Evolutionary conservation across 2,329 filamentous ascomycete genomes (phyloP).

Genomic region (Cercospora sp.): DNA sequence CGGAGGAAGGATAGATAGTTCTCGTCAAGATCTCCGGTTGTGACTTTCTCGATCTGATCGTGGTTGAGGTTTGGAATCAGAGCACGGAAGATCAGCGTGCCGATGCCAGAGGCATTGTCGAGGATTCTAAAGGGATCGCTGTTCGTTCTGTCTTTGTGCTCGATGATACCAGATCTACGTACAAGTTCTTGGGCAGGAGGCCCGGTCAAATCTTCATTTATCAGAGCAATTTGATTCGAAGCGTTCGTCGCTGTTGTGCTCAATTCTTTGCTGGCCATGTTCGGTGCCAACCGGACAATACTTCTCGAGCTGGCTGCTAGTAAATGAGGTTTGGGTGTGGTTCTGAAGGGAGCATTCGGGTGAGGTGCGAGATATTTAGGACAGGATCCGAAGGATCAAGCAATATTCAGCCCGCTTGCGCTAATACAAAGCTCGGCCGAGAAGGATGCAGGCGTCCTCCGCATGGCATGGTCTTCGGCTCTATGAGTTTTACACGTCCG

Average conservation of each 20-base stretch:
- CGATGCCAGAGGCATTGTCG: conserved; percentile 9
- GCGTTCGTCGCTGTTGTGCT: conserved; percentile 6
- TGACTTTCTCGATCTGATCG: background rate
- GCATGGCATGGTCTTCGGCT: background rate
- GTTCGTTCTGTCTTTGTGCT: background rate
- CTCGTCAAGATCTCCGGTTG: conserved; percentile 1
- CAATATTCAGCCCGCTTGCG: background rate
- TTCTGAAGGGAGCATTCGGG: background rate
- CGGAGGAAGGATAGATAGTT: conserved; percentile 5
- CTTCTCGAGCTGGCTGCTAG: background rate
- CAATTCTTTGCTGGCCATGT: background rate
- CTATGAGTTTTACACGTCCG: background rate
- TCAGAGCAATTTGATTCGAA: conserved; percentile 4
- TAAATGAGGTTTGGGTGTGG: background rate
- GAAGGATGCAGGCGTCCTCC: background rate
- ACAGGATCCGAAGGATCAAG: background rate
- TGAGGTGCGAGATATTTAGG: background rate
- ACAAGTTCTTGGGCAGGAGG: conserved; percentile 8
- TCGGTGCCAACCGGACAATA: background rate
- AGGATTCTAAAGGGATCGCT: background rate
- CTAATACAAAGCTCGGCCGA: background rate
- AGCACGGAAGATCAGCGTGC: background rate
- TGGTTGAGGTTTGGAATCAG: background rate
- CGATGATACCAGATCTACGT: background rate
- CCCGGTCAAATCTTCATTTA: conserved; percentile 3